phyloP scores from a whole-genome alignment of 805 yeast species.

The Ogataea nonfermentans region DNA sequence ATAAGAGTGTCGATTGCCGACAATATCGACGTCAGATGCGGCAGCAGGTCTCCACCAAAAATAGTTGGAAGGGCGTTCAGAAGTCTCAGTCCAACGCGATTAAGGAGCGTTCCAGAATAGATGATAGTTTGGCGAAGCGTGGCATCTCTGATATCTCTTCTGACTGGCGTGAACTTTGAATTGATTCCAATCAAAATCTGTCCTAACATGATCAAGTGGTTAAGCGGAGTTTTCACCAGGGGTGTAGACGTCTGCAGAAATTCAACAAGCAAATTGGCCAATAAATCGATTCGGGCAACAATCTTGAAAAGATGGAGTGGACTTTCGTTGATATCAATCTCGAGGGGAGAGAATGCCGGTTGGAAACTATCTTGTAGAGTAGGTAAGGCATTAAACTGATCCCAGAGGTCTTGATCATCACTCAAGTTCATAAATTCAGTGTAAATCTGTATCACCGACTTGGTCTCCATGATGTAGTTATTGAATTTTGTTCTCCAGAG shows the following conservation, averaged over 20 bases:
- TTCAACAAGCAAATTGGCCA: constrained; percentile 45
- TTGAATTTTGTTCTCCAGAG: constrained; percentile 47
- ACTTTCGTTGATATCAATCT: constrained; percentile 53
- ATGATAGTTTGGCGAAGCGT: constrained; percentile 44
- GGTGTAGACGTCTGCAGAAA: constrained; percentile 54
- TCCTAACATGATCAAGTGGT: constrained; percentile 47
- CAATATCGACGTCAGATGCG: constrained; percentile 50
- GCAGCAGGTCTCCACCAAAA: constrained; percentile 39
- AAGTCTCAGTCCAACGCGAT: constrained; percentile 43
- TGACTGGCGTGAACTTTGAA: constrained; percentile 51
- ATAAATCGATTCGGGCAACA: constrained; percentile 47
- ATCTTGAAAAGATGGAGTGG: constrained; percentile 52
- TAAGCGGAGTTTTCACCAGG: constrained; percentile 56
- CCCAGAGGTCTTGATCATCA: constrained; percentile 50
- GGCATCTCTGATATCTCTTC: constrained; percentile 57
- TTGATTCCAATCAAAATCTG: constrained; percentile 59
- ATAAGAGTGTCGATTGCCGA: constrained; percentile 56
- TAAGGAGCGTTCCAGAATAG: constrained; percentile 43
- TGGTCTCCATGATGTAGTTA: constrained; percentile 49
- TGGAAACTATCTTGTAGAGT: constrained; percentile 24
- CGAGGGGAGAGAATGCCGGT: constrained; percentile 45
- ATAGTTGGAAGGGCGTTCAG: constrained; percentile 36
- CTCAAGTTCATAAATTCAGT: constrained; percentile 55
- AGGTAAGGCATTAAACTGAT: constrained; percentile 43
- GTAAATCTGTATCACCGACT: constrained; percentile 55